phyloP scores from a whole-genome alignment of 2,329 filamentous ascomycete species.

The Fusarium anguioides region DNA sequence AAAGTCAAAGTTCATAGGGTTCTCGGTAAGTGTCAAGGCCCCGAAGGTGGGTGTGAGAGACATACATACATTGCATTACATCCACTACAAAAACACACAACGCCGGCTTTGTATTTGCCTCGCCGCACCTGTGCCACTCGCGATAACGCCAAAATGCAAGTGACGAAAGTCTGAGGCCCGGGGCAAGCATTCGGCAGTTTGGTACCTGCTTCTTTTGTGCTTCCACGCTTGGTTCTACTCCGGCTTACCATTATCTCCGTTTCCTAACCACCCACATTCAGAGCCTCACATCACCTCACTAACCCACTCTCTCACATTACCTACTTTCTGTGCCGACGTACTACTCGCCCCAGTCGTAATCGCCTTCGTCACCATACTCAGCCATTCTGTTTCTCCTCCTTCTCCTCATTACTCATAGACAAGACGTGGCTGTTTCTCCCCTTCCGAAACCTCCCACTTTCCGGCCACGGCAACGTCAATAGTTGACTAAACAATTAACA shows the following conservation, averaged over 20 bases:
- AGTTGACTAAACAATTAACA: not conserved
- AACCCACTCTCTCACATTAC: too few relatives aligned
- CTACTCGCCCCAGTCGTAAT: not conserved
- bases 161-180: conserved; percentile 1
- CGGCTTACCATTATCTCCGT: not conserved
- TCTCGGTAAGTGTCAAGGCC: conserved; percentile 24
- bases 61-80: not conserved
- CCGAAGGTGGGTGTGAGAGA: conserved; percentile 32
- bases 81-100: not conserved
- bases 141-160: too few relatives aligned
- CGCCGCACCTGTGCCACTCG: conserved; percentile 30
- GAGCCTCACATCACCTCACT: not conserved
- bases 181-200: conserved; percentile 33
- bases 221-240: conserved; percentile 18
- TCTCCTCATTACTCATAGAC: not conserved
- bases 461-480: not conserved
- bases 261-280: not conserved
- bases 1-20: not conserved
- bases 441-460: conserved; percentile 13
- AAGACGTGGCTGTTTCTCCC: conserved; percentile 10
- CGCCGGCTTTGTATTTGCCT: too few relatives aligned
- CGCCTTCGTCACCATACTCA: conserved; percentile 33
- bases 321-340: too few relatives aligned
- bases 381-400: conserved; percentile 28
- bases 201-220: conserved; percentile 33